Base-by-base conservation (phyloP, 768 basidiomycete genomes). In the Russula compacta region DNA sequence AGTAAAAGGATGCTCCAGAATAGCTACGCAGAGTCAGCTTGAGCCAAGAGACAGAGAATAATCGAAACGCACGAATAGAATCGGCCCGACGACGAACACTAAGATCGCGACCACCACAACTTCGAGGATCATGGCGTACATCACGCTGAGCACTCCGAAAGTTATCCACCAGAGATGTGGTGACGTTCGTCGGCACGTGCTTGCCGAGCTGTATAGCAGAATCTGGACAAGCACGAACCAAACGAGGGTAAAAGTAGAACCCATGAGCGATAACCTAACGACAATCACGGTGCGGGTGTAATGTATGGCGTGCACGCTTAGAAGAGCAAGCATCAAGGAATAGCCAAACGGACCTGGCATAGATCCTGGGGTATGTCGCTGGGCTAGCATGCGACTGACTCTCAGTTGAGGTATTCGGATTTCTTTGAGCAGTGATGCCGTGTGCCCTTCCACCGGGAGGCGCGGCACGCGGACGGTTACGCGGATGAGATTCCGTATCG, bases 131-230 rank as follows among this genome's bases (percentile, higher is more conserved):
- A 87, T 83, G 57, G 92, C 67, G 69, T 92, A 93, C 76, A 88
- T 84, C 44, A 88, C 82, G 72, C 86, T 84, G 14, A 92, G 74
- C 66, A 92, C 85, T 39, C 82, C 85, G 70, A 93, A 91, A 21
- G 81, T 83, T 49, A 92, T 81, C 88, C 89, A 93, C 90, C 90
- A 93, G 38, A 92, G 74, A 65, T 91, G 86, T 8, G 91, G 91
- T 12, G 90, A 81, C 0, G 86, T 76, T 59, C 77, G 73, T 19
- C 91, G 85, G 60, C 91, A 93, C 15, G 84, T 81, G 64, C 84
- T 76, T 33, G 89, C 74, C 8, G 89, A 87, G 15, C 87, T 87
- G 68, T 91, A 92, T 63, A 84, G 80, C 57, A 92, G 75, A 33
- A 91, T 84, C 68, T 93, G 87, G 11, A 89, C 87, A 17, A 83